Base-by-base conservation (phyloP, 768 basidiomycete genomes). In the Hydnomerulius pinastri region DNA sequence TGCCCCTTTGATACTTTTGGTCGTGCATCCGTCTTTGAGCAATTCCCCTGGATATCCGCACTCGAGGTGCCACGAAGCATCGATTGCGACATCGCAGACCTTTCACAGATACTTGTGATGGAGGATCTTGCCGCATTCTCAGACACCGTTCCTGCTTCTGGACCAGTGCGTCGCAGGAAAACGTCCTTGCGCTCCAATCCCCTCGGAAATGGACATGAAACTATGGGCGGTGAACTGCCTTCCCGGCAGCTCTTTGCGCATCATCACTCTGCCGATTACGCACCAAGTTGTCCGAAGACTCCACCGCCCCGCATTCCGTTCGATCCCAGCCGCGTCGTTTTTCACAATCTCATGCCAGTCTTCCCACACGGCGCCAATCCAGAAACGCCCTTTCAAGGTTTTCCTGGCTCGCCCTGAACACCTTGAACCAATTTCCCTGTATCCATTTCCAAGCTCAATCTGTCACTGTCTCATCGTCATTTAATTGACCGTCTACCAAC, bases 21-120 rank as follows among this genome's bases (percentile, higher is more conserved):
- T 4, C 65, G 70, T 2, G 50, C 62, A 30, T 56, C 73, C 39
- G 56, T 71, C 36, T 85, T 87, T 62, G 86, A 87, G 69, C 71
- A 75, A 23, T 76, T 88, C 9, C 83, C 86, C 4, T 88, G 86
- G 85, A 82, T 85, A 45, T 73, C 83, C 21, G 73, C 79, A 7
- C 69, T 87, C 43, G 80, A 87, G 44, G 51, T 68, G 44, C 53
- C 77, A 6, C 71, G 77, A 12, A 72, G 77, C 45, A 48, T 71
- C 58, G 71, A 74, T 58, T 74, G 73, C 62, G 82, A 86, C 58
- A 78, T 85, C 52, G 84, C 85, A 47, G 85, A 87, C 68, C 77
- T 86, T 37, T 86, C 85, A 2, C 79, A 83, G 53, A 59, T 85
- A n/a, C 73, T 73, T 21, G 54, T 67, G 46, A 50, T 59, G 15